Conservation (phyloP, 495 filamentous ascomycete genomes). For the Penicillium cataractarum region DNA sequence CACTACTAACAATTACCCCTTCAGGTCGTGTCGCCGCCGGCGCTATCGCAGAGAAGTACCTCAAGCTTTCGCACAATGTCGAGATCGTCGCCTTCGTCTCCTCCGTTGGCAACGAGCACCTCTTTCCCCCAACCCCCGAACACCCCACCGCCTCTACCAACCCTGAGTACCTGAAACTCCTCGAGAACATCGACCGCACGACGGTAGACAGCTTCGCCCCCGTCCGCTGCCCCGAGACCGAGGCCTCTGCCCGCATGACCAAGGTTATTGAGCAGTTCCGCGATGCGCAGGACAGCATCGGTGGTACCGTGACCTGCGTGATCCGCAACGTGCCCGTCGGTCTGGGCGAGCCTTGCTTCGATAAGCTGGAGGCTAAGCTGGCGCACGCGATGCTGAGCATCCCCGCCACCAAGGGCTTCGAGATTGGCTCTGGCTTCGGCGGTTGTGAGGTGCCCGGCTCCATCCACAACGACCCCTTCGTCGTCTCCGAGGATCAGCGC, state of each 20-base stretch:
- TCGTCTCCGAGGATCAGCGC: slow-evolving; percentile 53
- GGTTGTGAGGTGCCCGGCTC: slow-evolving; percentile 89
- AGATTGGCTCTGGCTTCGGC: slow-evolving; percentile 92
- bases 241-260: slow-evolving; percentile 71
- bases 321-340: slow-evolving; percentile 88
- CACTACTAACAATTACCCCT: slow-evolving; percentile 7
- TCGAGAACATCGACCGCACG: slow-evolving; percentile 73
- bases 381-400: slow-evolving; percentile 97
- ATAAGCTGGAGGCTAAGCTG: slow-evolving; percentile 92
- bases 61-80: slow-evolving; percentile 75
- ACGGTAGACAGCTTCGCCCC: slow-evolving; percentile 83
- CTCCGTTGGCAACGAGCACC: slow-evolving; percentile 79
- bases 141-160: slow-evolving; percentile 78
- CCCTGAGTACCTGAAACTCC: slow-evolving; percentile 76
- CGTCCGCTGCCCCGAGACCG: slow-evolving; percentile 79
- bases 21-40: slow-evolving; percentile 87
- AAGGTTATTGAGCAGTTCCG: slow-evolving; percentile 78
- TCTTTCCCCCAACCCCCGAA: slow-evolving; percentile 78
- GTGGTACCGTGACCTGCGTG: slow-evolving; percentile 94
- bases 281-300: slow-evolving; percentile 85
- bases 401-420: slow-evolving; percentile 96
- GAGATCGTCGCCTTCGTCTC: slow-evolving; percentile 92
- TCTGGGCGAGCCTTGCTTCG: slow-evolving; percentile 92
- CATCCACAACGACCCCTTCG: slow-evolving; percentile 90
- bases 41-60: slow-evolving; percentile 92